Evolutionary conservation across 192 early-diverging fungal species (phyloP).

Genomic region (Geranomyces michiganensis): DNA sequence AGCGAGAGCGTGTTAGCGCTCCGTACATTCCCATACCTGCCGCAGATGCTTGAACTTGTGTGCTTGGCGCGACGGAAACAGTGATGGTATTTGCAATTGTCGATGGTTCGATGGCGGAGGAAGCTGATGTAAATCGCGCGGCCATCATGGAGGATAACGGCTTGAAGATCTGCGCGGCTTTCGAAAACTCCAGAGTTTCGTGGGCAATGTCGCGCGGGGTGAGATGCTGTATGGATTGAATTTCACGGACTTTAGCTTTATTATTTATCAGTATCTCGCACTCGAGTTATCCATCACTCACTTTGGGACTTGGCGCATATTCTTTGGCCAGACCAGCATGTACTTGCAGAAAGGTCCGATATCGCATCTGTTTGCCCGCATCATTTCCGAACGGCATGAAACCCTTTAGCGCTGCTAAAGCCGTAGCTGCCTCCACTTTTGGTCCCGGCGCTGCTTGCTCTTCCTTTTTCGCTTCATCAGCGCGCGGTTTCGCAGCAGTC

Average conservation of each 20-base stretch:
- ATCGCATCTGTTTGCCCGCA: slow-evolving; percentile 71
- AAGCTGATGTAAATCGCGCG: slow-evolving; percentile 67
- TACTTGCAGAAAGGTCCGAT: slow-evolving; percentile 68
- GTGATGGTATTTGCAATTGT: slow-evolving; percentile 4
- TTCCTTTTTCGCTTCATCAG: background rate
- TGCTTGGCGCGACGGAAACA: background rate
- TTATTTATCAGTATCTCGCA: too few species aligned
- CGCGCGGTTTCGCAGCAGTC: slow-evolving; percentile 32
- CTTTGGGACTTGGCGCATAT: slow-evolving; percentile 11
- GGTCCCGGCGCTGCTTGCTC: slow-evolving; percentile 20
- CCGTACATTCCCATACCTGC: slow-evolving; percentile 66
- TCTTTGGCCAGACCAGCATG: slow-evolving; percentile 56
- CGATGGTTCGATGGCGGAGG: background rate
- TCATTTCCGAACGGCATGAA: slow-evolving; percentile 80
- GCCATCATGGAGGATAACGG: slow-evolving; percentile 73
- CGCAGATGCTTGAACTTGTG: background rate
- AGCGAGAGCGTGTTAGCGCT: slow-evolving; percentile 55
- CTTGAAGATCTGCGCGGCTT: slow-evolving; percentile 75
- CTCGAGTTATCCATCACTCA: background rate
- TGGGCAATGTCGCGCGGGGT: slow-evolving; percentile 44
- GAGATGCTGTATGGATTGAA: slow-evolving; percentile 31
- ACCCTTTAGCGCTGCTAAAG: slow-evolving; percentile 70
- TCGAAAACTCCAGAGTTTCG: slow-evolving; percentile 74
- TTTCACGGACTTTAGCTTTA: too few species aligned
- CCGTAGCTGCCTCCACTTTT: slow-evolving; percentile 66